A percentile compares a stretch with the other conserved stretches of the same genome.
Evolutionary conservation across 371 early-diverging fungal species (phyloP).

Genomic region (Mucor circinelloides): DNA sequence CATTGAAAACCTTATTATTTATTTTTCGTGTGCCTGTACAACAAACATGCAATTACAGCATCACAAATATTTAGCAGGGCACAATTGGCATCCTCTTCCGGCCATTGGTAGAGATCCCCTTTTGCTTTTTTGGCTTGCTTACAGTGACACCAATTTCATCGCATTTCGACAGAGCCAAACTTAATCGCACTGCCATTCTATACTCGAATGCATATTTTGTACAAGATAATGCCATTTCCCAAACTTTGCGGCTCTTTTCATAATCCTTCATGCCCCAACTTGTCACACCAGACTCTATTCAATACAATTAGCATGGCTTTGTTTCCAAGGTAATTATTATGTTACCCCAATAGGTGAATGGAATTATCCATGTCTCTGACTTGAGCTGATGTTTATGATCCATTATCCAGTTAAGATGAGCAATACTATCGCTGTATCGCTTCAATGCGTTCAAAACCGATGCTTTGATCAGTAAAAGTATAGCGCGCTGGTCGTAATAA

Average conservation of each 20-base stretch:
- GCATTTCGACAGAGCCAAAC: constrained; percentile 27
- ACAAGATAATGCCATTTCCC: constrained; percentile 30
- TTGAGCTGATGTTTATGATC: constrained; percentile 41
- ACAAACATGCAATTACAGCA: background rate
- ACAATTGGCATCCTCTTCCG: constrained; percentile 24
- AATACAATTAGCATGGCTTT: background rate
- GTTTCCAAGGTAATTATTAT: background rate
- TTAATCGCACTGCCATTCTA: constrained; percentile 25
- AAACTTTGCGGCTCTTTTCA: constrained; percentile 33
- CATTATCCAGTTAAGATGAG: constrained; percentile 51
- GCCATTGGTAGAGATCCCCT: constrained; percentile 20
- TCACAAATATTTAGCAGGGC: background rate
- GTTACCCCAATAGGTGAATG: constrained; percentile 57
- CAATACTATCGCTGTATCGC: constrained; percentile 26
- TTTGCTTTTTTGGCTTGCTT: constrained; percentile 17
- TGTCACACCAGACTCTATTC: constrained; percentile 50
- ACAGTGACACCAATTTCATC: constrained; percentile 29
- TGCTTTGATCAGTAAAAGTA: constrained; percentile 25
- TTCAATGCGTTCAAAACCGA: constrained; percentile 26
- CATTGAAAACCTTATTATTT: too few relatives aligned
- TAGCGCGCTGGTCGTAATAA: constrained; percentile 32
- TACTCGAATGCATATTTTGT: constrained; percentile 36
- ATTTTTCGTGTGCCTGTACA: background rate
- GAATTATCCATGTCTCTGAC: constrained; percentile 53
- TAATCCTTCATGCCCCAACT: constrained; percentile 45